Base-by-base conservation (phyloP, 2,329 filamentous ascomycete genomes). In the Curvularia verruculosa region DNA sequence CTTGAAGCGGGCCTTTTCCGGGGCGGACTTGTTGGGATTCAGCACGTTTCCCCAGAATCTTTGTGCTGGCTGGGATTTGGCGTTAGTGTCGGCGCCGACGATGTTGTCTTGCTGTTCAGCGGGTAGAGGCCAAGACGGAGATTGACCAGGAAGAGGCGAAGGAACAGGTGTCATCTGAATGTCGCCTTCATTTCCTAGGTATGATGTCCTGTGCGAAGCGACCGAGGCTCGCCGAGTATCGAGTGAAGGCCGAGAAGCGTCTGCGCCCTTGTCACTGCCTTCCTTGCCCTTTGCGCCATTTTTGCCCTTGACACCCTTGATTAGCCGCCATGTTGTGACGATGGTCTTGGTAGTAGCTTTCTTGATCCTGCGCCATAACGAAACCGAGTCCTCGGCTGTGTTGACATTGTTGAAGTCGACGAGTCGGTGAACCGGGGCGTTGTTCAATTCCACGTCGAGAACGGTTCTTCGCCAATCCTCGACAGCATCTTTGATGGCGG, bases 151-250 rank as follows among this genome's bases (percentile, higher is more conserved):
- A 1, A 87, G 81, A 5, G 92, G 92, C 1, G 93, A 97, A 2
- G 90, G 88, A 18, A 99, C 93, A 0, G 94, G 93, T 0, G 93
- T 98, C 93, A 99, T 96, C 71, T 94, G 92, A 52, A 99, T 96
- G 24, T 90, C 90, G 56, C 81, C 75, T 39, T 74, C 80, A 19
- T 82, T 82, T 1, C 86, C 87, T 19, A 81, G 72, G 63, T 79
- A 78, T 2, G 81, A 82, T n/a, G 76, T 78, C 54, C 81, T 79
- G 36, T 83, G 81, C 3, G 85, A 84, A 37, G 83, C 77, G 48
- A 84, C 79, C 1, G 87, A 86, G 26, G 80, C 80, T 45, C 85
- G 83, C 54, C 84, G 82, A 0, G 87, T 88, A 58, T 90, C 85
- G 58, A 86, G 82, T 0, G 91, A 95, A n/a, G 81, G 77, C 47